Evolutionary conservation across 139 green algal genomes (phyloP).

Genomic region (Coelastrella sp.): DNA sequence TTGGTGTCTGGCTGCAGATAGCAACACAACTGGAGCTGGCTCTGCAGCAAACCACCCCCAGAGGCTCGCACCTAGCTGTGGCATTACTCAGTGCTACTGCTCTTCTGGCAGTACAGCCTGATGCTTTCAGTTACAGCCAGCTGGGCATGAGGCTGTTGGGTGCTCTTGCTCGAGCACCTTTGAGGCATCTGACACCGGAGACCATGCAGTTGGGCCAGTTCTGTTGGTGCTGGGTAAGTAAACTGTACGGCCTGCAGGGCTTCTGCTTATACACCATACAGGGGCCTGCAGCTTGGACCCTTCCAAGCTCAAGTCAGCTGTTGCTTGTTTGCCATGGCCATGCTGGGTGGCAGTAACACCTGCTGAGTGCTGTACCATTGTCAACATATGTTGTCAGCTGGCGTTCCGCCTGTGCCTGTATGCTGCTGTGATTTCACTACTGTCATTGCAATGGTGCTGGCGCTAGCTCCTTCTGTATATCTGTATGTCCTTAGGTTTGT

Average conservation of each 20-base stretch:
- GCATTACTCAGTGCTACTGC: conserved; percentile 59
- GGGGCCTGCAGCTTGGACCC: too few species aligned
- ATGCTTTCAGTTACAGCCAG: conserved; percentile 16
- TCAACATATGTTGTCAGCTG: too few species aligned
- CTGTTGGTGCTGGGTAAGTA: conserved; percentile 45
- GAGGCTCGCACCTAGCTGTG: conserved; percentile 36
- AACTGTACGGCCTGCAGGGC: too few species aligned
- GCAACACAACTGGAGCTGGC: conserved; percentile 15
- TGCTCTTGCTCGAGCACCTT: conserved; percentile 29
- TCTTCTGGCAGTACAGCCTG: conserved; percentile 58
- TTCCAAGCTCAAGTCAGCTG: too few species aligned
- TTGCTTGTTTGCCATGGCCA: too few species aligned
- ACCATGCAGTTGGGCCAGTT: conserved; percentile 35
- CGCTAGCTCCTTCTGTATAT: conserved; percentile 12
- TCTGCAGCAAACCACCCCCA: background rate
- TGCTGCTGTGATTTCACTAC: too few species aligned
- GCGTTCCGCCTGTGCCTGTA: too few species aligned
- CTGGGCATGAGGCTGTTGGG: conserved; percentile 25
- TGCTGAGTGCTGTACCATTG: too few species aligned
- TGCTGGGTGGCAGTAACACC: too few species aligned
- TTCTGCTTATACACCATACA: too few species aligned
- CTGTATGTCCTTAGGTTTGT: conserved; percentile 73
- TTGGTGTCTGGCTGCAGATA: conserved; percentile 4
- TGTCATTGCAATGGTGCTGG: background rate
- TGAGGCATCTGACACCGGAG: conserved; percentile 27